Evolutionary conservation across 1,284 basidiomycete genomes (phyloP), one percentile per base, ranked within the genome.

Genomic region (Marasmius tenuissimus): DNA sequence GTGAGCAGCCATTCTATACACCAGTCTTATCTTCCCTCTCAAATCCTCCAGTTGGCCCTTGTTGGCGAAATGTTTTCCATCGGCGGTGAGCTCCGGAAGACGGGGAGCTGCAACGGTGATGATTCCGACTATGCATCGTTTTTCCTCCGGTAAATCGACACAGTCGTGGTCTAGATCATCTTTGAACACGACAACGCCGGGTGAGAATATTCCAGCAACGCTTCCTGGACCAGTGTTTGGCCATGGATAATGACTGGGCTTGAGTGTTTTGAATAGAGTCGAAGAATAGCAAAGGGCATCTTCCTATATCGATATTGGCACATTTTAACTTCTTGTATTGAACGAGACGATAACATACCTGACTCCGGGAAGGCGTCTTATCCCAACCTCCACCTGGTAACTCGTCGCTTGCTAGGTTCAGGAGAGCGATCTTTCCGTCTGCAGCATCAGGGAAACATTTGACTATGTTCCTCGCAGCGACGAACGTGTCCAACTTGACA

Each of bases 271-370:
- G 65, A 78, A 81, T 1, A 82, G 70, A 4, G 79, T 81, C 1
- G 80, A 81, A 4, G 78, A 77, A 63, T 81, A 81, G 63, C 80
- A 81, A 0, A 81, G 69, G 0, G 76, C 76, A 65, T 81, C 78
- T 70, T 77, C 79, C 75, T 80, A 71, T 18, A 16, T 20, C 5
- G 22, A 18, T 11, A 27, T 27, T 4, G 4, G 27, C 33, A 18
- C 22, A 45, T n/a, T 52, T n/a, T 14, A 56, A 51, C 27, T 37
- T 47, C 38, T 33, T 34, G 14, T 42, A 11, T 18, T 42, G 33
- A 14, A 5, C 34, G 20, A 12, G 14, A 27, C 35, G 27, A 61
- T 27, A 27, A 27, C 61, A 20, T 52, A 74, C 77, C 71, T 81
- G 79, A 1, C 78, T 80, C 50, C 63, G 72, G 7, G 66, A 68